These are phyloP conservation scores for Lipomyces orientalis DNA, from an alignment of 805 yeast species.

Conservation along the genomic window DNA sequence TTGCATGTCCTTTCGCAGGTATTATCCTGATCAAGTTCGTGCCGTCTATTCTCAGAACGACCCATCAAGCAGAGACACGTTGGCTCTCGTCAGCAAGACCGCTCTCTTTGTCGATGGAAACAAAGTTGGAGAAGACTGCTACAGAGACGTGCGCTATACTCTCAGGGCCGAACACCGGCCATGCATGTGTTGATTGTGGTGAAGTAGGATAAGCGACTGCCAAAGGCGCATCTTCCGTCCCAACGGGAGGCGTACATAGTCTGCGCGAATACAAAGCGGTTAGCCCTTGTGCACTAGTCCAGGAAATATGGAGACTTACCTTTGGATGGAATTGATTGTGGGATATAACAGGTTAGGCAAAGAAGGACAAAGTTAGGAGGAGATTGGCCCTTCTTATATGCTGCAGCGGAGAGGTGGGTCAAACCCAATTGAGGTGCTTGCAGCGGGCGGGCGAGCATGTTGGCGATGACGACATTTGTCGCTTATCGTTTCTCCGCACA, in stretches of 20 bases:
- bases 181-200: constrained; percentile 9
- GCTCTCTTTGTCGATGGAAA: background rate
- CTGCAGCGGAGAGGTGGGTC: background rate
- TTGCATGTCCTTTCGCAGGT: constrained; percentile 53
- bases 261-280: background rate
- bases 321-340: background rate
- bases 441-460: background rate
- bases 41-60: constrained; percentile 51
- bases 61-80: background rate
- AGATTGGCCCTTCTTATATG: background rate
- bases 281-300: background rate
- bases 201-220: background rate
- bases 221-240: constrained; percentile 10
- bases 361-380: background rate
- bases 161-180: constrained; percentile 27
- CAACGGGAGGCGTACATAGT: background rate
- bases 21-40: constrained; percentile 53
- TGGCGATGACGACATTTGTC: background rate
- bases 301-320: background rate
- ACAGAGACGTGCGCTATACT: background rate
- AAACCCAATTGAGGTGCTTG: background rate
- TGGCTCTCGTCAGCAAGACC: background rate
- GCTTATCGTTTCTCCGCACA: background rate
- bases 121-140: background rate
- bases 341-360: background rate